phyloP scores from a whole-genome alignment of 805 yeast species.

The Cyberlindnera americana region DNA sequence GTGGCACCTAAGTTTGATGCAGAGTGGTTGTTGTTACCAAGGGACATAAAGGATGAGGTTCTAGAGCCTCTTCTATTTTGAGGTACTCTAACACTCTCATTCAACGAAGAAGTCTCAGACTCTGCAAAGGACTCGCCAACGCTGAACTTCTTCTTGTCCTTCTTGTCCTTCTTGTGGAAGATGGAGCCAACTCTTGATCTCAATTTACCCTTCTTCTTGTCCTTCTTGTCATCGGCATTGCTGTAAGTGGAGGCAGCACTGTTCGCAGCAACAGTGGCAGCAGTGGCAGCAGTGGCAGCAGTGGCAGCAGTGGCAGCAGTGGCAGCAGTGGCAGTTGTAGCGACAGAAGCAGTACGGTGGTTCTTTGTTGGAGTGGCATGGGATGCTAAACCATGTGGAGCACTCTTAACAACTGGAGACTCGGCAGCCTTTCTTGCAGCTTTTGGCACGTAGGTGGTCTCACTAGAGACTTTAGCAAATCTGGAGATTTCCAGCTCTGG shows the following conservation, averaged over 20 bases:
- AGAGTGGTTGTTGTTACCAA: constrained; percentile 12
- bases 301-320: constrained; percentile 14
- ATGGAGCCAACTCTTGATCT: constrained; percentile 75
- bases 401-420: constrained; percentile 17
- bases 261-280: constrained; percentile 6
- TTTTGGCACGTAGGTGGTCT: constrained; percentile 24
- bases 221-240: constrained; percentile 12
- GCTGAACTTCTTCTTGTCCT: constrained; percentile 28
- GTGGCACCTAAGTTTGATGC: constrained; percentile 9
- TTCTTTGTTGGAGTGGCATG: constrained; percentile 5
- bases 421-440: constrained; percentile 29
- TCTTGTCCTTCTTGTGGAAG: constrained; percentile 59
- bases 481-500: constrained; percentile 58
- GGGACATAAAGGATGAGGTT: constrained; percentile 21
- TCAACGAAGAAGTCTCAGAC: constrained; percentile 26
- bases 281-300: constrained; percentile 16
- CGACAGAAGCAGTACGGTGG: constrained; percentile 19
- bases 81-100: constrained; percentile 11
- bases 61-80: constrained; percentile 18
- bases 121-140: constrained; percentile 20
- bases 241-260: constrained; percentile 3
- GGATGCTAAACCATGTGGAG: not conserved
- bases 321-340: constrained; percentile 17
- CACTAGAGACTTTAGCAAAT: constrained; percentile 43
- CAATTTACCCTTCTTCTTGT: constrained; percentile 38